Evolutionary conservation across 495 filamentous ascomycete genomes (phyloP), one percentile per base, ranked within the genome.

Genomic region (Massariosphaeria phaeospora): DNA sequence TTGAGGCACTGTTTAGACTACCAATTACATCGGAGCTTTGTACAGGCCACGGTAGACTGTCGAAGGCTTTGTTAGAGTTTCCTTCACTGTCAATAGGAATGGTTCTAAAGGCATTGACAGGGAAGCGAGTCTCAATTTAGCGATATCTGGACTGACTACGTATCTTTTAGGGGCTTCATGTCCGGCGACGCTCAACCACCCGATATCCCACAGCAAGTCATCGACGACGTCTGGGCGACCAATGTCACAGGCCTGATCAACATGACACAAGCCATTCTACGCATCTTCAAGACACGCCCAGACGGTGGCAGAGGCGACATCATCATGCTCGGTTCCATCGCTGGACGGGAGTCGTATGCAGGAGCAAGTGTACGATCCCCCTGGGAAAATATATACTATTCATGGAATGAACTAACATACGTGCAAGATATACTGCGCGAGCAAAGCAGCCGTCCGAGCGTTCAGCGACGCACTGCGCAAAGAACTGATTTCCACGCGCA

Each of bases 251-350:
- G 93, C 12, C 74, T 97, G 20, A 94, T 98, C 73, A 86, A 91
- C 75, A 93, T 98, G 87, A 96, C 93, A 6, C 93, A 98, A 74
- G 88, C 87, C 17, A 73, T 95, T 34, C 76, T 98, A 17, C 80
- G 83, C n/a, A 84, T 90, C 66, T 94, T 89, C 78, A 85, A 89
- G 74, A 79, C 80, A 66, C 81, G 88, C 30, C 70, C 75, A n/a
- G 80, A 90, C 31, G 87, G 88, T 39, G 90, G 89, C 40, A 75
- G 75, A 27, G 93, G 93, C 51, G 93, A 97, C 64, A 89, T 98
- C 64, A 93, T 98, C 71, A 97, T 96, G 70, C 85, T 98, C 65
- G 93, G 93, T 47, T 89, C 84, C 62, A 91, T 97, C 67, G 93
- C 93, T 25, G 93, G 91, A 15, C 80, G 91, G 34, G 91, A 96